phyloP scores from a whole-genome alignment of 768 basidiomycete genomes.

The Strobilomyces dryophilus region DNA sequence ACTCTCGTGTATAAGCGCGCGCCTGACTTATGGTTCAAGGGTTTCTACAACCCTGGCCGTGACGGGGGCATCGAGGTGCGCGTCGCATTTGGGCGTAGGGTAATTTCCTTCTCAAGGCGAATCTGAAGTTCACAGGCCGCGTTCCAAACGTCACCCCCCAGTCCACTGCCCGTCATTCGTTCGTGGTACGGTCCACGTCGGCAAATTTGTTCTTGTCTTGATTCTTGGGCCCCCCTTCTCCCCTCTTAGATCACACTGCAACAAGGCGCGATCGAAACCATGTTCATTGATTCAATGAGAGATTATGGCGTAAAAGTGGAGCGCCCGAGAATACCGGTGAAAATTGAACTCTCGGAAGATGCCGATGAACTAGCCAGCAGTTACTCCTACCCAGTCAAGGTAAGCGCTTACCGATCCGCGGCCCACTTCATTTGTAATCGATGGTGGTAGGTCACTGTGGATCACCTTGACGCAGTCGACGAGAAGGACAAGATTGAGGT shows the following conservation, averaged over 20 bases:
- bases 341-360: conserved; percentile 18
- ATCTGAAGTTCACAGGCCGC: conserved; percentile 53
- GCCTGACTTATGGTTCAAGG: conserved; percentile 35
- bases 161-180: neutral
- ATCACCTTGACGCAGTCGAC: conserved; percentile 21
- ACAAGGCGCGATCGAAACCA: conserved; percentile 22
- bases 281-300: neutral
- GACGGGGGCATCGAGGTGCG: conserved; percentile 60
- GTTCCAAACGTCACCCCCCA: conserved; percentile 17
- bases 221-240: neutral
- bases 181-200: neutral
- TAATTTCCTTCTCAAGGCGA: neutral
- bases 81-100: neutral
- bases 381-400: conserved; percentile 31
- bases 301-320: neutral
- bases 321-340: conserved; percentile 16
- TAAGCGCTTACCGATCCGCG: neutral
- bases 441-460: conserved; percentile 18
- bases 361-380: conserved; percentile 9
- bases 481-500: conserved; percentile 30
- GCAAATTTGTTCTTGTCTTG: neutral
- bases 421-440: neutral
- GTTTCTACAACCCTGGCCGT: conserved; percentile 68
- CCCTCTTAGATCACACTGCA: conserved; percentile 32
- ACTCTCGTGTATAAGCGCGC: neutral